Evolutionary conservation across 129 eudicot genomes (phyloP), one percentile per base, ranked within the genome.

Genomic region (sunflower (Helianthus annuus)): DNA sequence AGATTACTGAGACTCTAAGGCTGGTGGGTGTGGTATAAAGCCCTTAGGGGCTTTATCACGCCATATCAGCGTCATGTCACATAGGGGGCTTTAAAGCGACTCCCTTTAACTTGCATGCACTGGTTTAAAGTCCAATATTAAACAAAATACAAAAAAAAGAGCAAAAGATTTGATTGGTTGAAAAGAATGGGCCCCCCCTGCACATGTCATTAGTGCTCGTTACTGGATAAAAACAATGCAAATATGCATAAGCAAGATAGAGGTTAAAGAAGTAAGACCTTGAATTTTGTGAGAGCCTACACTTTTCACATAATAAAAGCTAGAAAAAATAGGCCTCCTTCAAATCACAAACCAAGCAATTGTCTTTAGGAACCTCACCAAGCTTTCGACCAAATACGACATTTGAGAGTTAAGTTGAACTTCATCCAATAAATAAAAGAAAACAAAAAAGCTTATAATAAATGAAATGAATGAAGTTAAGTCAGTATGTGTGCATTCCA

Each of bases 221-320:
- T n/a, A 19, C 22, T 19, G 22, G 22, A 42, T 42, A 60, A 29
- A 39, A 24, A n/a, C 22, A 13, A 29, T 51, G 61, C 64, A 68
- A 46, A 19, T 56, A 39, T 22, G 16, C 59, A 57, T 46, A 38
- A 32, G 36, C 36, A 55, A 40, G 55, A 4, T 27, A 4, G 14
- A 68, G 29, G 29, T 24, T 2, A 24, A 24, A 24, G 2, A 2
- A 24, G 29, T 24, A 24, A 24, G 29, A 24, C 98, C 98, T 90
- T 94, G 98, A 94, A 90, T 94, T 87, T 94, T 94, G 98, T 19
- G 22, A 85, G 98, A 96, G 77, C 98, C 98, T 94, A 87, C 89
- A 89, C 71, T 82, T 80, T 78, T 63, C 84, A 84, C 78, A 75
- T 78, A 69, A 82, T 66, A 76, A 64, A 77, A 77, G 72, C 83